These are phyloP conservation scores for Globisporangium megalacanthum DNA, from an alignment of 352 stramenopile genomes.

Conservation along the genomic window DNA sequence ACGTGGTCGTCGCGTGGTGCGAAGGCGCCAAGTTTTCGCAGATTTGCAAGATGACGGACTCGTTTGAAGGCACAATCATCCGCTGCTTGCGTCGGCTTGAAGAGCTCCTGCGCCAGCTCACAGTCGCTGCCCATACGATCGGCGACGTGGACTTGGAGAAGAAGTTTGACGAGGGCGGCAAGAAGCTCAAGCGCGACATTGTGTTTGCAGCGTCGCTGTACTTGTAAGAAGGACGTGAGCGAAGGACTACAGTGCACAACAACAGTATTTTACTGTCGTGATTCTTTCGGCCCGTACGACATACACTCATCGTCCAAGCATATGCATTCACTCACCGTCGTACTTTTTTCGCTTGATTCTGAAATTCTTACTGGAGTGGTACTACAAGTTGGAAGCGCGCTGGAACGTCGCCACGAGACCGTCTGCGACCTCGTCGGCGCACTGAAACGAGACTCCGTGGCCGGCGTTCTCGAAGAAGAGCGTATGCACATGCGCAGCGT, in stretches of 20 bases:
- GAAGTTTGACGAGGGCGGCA: constrained; percentile 97
- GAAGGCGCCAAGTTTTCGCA: constrained; percentile 98
- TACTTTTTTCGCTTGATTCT: too few relatives aligned
- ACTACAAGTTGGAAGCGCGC: neutral
- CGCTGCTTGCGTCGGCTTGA: constrained; percentile 95
- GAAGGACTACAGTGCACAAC: too few relatives aligned
- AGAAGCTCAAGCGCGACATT: constrained; percentile 98
- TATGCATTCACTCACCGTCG: too few relatives aligned
- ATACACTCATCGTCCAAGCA: too few relatives aligned
- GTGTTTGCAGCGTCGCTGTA: constrained; percentile 99
- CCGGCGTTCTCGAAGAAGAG: constrained; percentile 37
- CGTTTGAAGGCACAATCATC: constrained; percentile 99
- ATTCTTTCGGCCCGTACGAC: too few relatives aligned
- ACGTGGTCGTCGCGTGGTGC: constrained; percentile 97
- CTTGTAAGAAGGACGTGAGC: constrained; percentile 52
- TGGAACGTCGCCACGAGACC: constrained; percentile 16
- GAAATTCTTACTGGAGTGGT: too few relatives aligned
- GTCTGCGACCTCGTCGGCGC: constrained; percentile 31
- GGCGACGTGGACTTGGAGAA: constrained; percentile 96
- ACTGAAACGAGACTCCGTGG: constrained; percentile 37
- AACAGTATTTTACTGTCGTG: too few relatives aligned
- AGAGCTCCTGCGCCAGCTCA: constrained; percentile 97
- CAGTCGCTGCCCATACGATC: constrained; percentile 94
- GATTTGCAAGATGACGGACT: constrained; percentile 97
- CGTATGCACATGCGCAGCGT: constrained; percentile 30